Percentiles rank a stretch among this genome's conserved stretches.
phyloP scores from a whole-genome alignment of 352 stramenopile genomes.

The Chrysophaeum taylorii region DNA sequence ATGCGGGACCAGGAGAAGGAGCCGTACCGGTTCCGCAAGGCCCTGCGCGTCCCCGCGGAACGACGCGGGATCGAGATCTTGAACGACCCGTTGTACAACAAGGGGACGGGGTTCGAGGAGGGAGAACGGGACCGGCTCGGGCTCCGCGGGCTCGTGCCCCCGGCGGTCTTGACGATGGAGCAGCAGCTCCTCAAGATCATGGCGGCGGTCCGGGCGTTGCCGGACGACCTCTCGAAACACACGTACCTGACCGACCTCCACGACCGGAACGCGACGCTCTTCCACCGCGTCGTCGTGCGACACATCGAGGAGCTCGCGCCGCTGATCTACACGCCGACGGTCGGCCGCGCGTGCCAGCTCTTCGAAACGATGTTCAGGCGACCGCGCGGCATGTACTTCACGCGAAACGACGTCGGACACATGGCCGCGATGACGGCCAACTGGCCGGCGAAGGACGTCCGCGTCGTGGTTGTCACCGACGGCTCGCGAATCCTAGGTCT shows the following conservation, averaged over 20 bases:
- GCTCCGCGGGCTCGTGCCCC: slow-evolving; percentile 64
- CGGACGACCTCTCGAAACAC: slow-evolving; percentile 27
- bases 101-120: slow-evolving; percentile 67
- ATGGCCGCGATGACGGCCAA: slow-evolving; percentile 80
- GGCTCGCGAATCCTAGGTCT: slow-evolving; percentile 86
- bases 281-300: slow-evolving; percentile 75
- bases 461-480: slow-evolving; percentile 91
- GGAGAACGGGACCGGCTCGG: slow-evolving; percentile 64
- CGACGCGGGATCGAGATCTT: neutral
- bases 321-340: slow-evolving; percentile 92
- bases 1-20: too few relatives aligned
- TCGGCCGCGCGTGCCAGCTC: slow-evolving; percentile 69
- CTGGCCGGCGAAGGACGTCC: slow-evolving; percentile 87
- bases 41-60: neutral
- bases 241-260: slow-evolving; percentile 60
- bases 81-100: slow-evolving; percentile 71
- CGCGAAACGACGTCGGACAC: slow-evolving; percentile 60
- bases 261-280: slow-evolving; percentile 89
- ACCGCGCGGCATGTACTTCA: slow-evolving; percentile 86
- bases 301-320: slow-evolving; percentile 82
- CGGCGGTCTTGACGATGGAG: slow-evolving; percentile 50
- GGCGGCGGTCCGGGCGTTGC: slow-evolving; percentile 41
- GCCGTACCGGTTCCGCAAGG: neutral
- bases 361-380: slow-evolving; percentile 77
- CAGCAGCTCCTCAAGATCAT: slow-evolving; percentile 19